Conservation (phyloP, 2,329 filamentous ascomycete species). For the Colletotrichum limetticola region DNA sequence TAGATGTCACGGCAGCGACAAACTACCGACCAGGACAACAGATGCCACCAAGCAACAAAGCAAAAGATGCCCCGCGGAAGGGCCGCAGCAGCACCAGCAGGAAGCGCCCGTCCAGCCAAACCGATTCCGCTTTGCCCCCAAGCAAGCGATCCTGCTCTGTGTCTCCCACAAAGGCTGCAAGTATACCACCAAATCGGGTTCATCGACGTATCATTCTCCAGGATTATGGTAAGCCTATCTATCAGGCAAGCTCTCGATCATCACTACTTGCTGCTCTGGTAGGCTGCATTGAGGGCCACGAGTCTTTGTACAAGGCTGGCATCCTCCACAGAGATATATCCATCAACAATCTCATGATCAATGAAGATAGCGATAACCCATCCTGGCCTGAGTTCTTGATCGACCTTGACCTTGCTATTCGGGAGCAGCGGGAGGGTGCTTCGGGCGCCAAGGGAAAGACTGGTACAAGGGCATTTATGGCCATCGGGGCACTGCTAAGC, state of each 20-base stretch:
- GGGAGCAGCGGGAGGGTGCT: slow-evolving; percentile 42
- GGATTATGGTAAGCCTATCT: slow-evolving; percentile 54
- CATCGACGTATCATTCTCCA: slow-evolving; percentile 52
- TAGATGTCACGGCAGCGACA: slow-evolving; percentile 45
- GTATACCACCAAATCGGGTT: slow-evolving; percentile 46
- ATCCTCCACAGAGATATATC: slow-evolving; percentile 57
- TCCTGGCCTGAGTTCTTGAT: slow-evolving; percentile 54
- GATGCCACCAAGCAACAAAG: slow-evolving; percentile 33
- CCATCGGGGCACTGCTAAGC: slow-evolving; percentile 53
- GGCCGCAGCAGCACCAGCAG: slow-evolving; percentile 36
- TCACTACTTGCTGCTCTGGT: slow-evolving; percentile 50
- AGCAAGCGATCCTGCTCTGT: slow-evolving; percentile 45
- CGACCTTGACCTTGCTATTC: slow-evolving; percentile 53
- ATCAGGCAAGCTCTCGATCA: slow-evolving; percentile 49
- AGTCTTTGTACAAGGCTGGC: slow-evolving; percentile 47
- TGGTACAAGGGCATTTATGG: slow-evolving; percentile 58
- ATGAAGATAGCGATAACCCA: slow-evolving; percentile 51
- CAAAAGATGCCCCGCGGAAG: slow-evolving; percentile 31
- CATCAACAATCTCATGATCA: slow-evolving; percentile 58
- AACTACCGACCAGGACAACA: slow-evolving; percentile 42
- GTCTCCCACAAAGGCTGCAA: slow-evolving; percentile 41
- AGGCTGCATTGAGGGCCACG: slow-evolving; percentile 50
- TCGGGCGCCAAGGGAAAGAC: slow-evolving; percentile 54
- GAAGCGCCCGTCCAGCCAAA: slow-evolving; percentile 44
- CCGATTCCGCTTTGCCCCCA: slow-evolving; percentile 37